Base-by-base conservation (phyloP, 2,329 filamentous ascomycete species). In the Epichloe bromicola region DNA sequence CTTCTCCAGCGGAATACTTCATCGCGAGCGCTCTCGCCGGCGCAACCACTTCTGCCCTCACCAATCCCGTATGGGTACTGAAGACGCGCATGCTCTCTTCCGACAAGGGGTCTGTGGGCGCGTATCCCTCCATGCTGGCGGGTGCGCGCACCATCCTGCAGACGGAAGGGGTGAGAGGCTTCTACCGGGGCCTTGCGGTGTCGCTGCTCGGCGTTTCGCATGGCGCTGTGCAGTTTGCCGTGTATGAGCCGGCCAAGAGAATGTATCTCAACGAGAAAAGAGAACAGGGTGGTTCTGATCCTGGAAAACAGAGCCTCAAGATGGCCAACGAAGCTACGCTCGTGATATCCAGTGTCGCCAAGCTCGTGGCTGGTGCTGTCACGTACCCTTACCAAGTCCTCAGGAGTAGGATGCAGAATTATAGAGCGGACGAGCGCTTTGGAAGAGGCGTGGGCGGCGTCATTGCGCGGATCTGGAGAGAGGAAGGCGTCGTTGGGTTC, bases 341-440 rank as follows among this genome's bases (percentile, higher is more conserved):
- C n/a, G 73, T 81, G 33, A 77, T 95, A 39, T 93, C 88, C 40
- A 87, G 85, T 26, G 68, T 80, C 3, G 84, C 88, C 45, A 98
- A 98, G 70, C 74, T 95, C 23, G 82, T 94, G 57, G 91, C 93
- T 1, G 89, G 89, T n/a, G 84, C 83, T 26, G 81, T 83, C 49
- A 96, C 91, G 7, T 98, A 97, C 64, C 93, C 93, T 1, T 95
- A 96, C 65, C 93, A 97, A 69, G 89, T 97, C 30, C 78, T 98
- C 47, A 76, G 93, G 54, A 88, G 88, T 57, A 76, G 93, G 43
- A 70, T 98, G 66, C 93, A 98, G 71, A 90, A 87, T 52, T 94
- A 95, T 66, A 78, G 93, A 65, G 86, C 88, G 3, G 83, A 86
- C 44, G 73, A 78, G 57, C 73, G 77, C 44, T 96, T 94, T 63